These are phyloP conservation scores for Leccinum obscurum DNA, from an alignment of 768 basidiomycete genomes.

Conservation along the genomic window DNA sequence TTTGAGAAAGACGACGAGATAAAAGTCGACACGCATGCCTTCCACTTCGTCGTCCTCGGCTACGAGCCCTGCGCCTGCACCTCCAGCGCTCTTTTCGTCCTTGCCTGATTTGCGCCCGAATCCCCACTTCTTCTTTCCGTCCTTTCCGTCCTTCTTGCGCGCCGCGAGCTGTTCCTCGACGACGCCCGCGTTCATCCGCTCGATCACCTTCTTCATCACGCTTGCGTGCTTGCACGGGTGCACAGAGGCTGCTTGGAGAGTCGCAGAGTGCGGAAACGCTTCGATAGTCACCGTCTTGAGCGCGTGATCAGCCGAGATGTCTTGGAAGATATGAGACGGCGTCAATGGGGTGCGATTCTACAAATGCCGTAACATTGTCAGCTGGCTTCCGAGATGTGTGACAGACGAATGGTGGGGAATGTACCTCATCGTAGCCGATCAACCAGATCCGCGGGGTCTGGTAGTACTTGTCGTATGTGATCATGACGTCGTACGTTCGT, in stretches of 20 bases:
- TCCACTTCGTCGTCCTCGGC: conserved; percentile 64
- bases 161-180: conserved; percentile 79
- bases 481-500: conserved; percentile 98
- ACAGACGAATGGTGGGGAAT: conserved; percentile 6
- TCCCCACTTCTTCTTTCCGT: conserved; percentile 78
- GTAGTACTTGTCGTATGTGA: conserved; percentile 99
- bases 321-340: conserved; percentile 92
- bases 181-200: conserved; percentile 92
- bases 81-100: conserved; percentile 43
- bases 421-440: conserved; percentile 94
- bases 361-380: conserved; percentile 1
- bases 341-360: conserved; percentile 89
- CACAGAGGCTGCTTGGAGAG: conserved; percentile 86
- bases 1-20: conserved; percentile 97
- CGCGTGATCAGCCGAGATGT: conserved; percentile 95
- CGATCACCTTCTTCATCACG: conserved; percentile 99
- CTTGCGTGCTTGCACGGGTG: conserved; percentile 98
- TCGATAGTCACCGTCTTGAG: conserved; percentile 99
- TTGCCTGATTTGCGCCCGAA: conserved; percentile 72
- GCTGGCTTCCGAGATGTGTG: conserved; percentile 1
- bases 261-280: conserved; percentile 90
- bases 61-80: not conserved
- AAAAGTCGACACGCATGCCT: conserved; percentile 97
- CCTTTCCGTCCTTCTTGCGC: conserved; percentile 50
- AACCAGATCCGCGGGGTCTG: conserved; percentile 98